Percentiles rank a stretch among this genome's conserved stretches.
These are phyloP conservation scores for Xylaria scruposa DNA, from an alignment of 495 filamentous ascomycete species.

Conservation along the genomic window DNA sequence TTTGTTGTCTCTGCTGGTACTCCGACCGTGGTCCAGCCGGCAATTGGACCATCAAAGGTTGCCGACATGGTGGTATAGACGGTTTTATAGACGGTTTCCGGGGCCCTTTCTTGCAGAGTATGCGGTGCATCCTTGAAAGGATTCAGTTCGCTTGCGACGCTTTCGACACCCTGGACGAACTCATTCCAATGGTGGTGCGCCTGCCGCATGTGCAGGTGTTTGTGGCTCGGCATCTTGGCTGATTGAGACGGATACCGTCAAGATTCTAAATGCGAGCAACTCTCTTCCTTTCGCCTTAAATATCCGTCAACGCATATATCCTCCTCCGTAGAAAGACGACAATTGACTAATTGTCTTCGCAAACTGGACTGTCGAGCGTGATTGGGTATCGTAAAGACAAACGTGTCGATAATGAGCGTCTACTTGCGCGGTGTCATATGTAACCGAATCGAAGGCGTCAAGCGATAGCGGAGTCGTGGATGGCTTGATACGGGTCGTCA, in stretches of 20 bases:
- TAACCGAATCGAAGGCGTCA: slow-evolving; percentile 31
- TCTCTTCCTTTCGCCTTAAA: slow-evolving; percentile 1
- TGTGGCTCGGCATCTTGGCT: slow-evolving; percentile 37
- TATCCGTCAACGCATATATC: slow-evolving; percentile 14
- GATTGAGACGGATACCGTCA: background rate
- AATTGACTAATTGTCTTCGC: slow-evolving; percentile 11
- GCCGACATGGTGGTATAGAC: slow-evolving; percentile 62
- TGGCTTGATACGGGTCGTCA: slow-evolving; percentile 25
- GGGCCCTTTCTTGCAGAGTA: slow-evolving; percentile 36
- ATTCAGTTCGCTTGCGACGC: slow-evolving; percentile 37
- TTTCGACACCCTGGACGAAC: slow-evolving; percentile 30
- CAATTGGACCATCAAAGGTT: slow-evolving; percentile 63
- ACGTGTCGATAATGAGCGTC: slow-evolving; percentile 28
- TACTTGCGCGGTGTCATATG: slow-evolving; percentile 33
- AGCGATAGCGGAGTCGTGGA: slow-evolving; percentile 27
- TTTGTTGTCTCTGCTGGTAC: slow-evolving; percentile 30
- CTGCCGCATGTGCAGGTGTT: slow-evolving; percentile 37
- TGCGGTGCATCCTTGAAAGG: slow-evolving; percentile 31
- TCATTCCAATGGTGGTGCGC: slow-evolving; percentile 37
- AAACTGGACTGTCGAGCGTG: background rate
- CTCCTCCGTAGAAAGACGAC: background rate
- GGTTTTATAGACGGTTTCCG: slow-evolving; percentile 52
- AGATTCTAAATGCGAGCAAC: background rate
- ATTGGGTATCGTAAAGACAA: slow-evolving; percentile 8
- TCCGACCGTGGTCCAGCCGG: slow-evolving; percentile 58